Conservation (phyloP, 2,329 filamentous ascomycete genomes). For the Ophiocordyceps australis region DNA sequence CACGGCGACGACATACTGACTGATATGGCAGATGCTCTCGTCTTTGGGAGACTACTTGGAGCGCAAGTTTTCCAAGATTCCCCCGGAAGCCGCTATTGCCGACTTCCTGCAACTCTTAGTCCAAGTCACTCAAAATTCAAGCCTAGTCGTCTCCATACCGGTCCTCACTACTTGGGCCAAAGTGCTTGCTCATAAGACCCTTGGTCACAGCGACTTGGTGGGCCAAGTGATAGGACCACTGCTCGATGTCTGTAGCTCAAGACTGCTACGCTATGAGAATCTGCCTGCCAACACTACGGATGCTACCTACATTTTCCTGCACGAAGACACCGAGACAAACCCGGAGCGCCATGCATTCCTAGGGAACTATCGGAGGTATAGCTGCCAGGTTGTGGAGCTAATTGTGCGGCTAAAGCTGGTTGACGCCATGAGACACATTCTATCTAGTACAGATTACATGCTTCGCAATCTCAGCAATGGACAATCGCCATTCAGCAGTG, state of each 20-base stretch:
- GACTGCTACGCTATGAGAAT: constrained; percentile 75
- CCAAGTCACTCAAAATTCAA: constrained; percentile 64
- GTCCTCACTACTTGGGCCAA: constrained; percentile 81
- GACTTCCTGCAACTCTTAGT: constrained; percentile 68
- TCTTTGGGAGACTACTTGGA: constrained; percentile 73
- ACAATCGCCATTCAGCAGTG: constrained; percentile 47
- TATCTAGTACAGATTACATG: constrained; percentile 58
- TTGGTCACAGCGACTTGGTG: constrained; percentile 44
- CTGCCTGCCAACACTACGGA: constrained; percentile 70
- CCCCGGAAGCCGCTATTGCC: constrained; percentile 44
- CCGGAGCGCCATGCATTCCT: constrained; percentile 91
- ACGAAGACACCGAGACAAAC: constrained; percentile 87
- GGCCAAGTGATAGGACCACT: constrained; percentile 52
- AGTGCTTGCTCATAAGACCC: constrained; percentile 53
- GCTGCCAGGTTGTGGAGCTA: constrained; percentile 68
- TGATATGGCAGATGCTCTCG: constrained; percentile 81
- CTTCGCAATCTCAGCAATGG: constrained; percentile 61
- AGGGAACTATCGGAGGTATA: constrained; percentile 87
- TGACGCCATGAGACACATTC: constrained; percentile 74
- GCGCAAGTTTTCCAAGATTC: constrained; percentile 51
- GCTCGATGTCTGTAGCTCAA: constrained; percentile 64
- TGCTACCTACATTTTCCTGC: constrained; percentile 61
- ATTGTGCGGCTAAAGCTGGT: constrained; percentile 68
- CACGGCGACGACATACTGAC: constrained; percentile 3
- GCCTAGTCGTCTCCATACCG: constrained; percentile 84